Conservation (phyloP, 768 basidiomycete species). For the Asterophora lycoperdoides region DNA sequence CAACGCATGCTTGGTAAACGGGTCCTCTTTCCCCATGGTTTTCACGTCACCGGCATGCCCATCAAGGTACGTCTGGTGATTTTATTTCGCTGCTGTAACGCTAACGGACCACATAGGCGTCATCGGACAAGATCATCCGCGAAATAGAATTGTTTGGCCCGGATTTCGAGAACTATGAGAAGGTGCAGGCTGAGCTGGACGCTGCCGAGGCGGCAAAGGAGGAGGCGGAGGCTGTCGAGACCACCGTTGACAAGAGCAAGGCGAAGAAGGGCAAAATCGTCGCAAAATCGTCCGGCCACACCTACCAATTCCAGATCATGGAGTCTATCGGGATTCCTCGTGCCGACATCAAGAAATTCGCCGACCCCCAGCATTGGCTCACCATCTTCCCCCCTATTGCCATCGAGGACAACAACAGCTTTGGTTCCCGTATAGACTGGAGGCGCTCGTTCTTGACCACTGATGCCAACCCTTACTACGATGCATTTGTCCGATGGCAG, state of each 20-base stretch:
- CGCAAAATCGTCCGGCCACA: constrained; percentile 89
- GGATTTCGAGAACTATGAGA: constrained; percentile 72
- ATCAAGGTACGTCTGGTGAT: constrained; percentile 76
- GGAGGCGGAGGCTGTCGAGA: constrained; percentile 31
- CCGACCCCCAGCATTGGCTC: constrained; percentile 92
- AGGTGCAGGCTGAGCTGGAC: constrained; percentile 40
- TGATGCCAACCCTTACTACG: constrained; percentile 94
- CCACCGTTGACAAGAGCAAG: constrained; percentile 58
- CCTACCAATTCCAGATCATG: constrained; percentile 99
- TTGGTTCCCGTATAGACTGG: constrained; percentile 99
- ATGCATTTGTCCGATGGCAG: constrained; percentile 97
- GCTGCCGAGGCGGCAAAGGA: constrained; percentile 45
- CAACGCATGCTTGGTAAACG: constrained; percentile 93
- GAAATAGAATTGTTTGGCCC: constrained; percentile 95
- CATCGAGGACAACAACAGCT: constrained; percentile 77
- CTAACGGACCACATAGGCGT: constrained; percentile 50
- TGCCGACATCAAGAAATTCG: constrained; percentile 90
- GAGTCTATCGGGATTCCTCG: constrained; percentile 88
- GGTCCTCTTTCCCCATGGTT: constrained; percentile 94
- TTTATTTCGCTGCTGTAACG: background rate
- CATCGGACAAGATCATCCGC: constrained; percentile 95
- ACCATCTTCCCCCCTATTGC: constrained; percentile 96
- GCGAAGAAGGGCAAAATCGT: constrained; percentile 94
- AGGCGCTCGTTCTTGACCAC: constrained; percentile 92
- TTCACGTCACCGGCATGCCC: constrained; percentile 98